Base-by-base conservation (phyloP, 106 monocot species). In the Gastrodia elata region DNA sequence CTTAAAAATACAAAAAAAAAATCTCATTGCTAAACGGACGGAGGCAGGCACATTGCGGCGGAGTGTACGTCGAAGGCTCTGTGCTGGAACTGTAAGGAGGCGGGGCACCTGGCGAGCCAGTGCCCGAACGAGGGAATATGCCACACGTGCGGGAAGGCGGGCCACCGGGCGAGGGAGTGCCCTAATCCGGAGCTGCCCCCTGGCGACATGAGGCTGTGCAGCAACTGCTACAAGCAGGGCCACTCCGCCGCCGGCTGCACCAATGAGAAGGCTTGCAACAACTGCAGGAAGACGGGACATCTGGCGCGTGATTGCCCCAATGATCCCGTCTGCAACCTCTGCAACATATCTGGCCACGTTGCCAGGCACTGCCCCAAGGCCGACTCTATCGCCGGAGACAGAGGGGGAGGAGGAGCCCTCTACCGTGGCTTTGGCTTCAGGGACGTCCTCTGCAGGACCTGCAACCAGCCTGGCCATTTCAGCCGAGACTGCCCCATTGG, bases 181-280 rank as follows among this genome's bases (percentile, higher is more conserved):
- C 28, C 77, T 0, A 73, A 77, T 18, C 94, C 88, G 6, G 79
- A 74, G 13, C 69, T 82, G 4, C 85, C 86, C 0, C 91, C 84
- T 0, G 94, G 89, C 0, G 88, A 91, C 57, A 61, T 83, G 65
- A 79, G 89, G 44, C 94, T 95, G 46, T 95, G 94, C 84, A 91
- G 84, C 82, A 96, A 92, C 82, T 96, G 95, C 79, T 96, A 92
- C 90, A 96, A 96, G 77, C 89, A 83, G 39, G 95, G 95, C 2
- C 95, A 96, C 73, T 75, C 86, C 4, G 85, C 85, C 3, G 82
- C 73, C 0, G 86, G 92, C 49, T 96, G 95, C 76, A 89, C 95
- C 55, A 96, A 95, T 39, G 95, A 96, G 52, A 92, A 92, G 75
- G 95, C 92, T 16, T 96, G 95, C 82, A 96, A 96, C 82, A 96